Evolutionary conservation across 768 basidiomycete species (phyloP).

Genomic region (Hydnomerulius pinastri): DNA sequence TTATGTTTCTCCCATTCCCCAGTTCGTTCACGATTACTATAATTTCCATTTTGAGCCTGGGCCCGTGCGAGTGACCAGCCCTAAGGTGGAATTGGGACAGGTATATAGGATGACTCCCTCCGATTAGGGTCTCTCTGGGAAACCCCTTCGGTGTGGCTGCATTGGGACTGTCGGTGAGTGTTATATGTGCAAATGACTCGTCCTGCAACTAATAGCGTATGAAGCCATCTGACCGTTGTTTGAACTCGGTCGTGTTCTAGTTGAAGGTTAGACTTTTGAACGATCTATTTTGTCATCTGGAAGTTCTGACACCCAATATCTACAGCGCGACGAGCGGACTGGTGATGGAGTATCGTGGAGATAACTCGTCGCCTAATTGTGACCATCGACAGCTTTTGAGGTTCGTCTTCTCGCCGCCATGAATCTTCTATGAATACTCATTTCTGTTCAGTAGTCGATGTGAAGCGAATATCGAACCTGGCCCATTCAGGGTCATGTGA

Average conservation of each 20-base stretch:
- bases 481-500: conserved; percentile 22
- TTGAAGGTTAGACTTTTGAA: conserved; percentile 4
- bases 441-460: conserved; percentile 19
- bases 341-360: conserved; percentile 15
- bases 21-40: too few relatives aligned
- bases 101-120: conserved; percentile 11
- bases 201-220: not conserved
- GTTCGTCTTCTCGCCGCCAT: not conserved
- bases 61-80: conserved; percentile 31
- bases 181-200: conserved; percentile 3
- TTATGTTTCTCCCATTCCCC: too few relatives aligned
- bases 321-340: conserved; percentile 11
- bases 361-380: conserved; percentile 5
- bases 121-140: conserved; percentile 14
- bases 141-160: conserved; percentile 35
- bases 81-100: conserved; percentile 17
- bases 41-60: too few relatives aligned
- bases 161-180: conserved; percentile 5
- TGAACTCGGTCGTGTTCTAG: conserved; percentile 4
- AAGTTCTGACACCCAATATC: too few relatives aligned
- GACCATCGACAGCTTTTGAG: conserved; percentile 14
- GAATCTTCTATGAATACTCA: conserved; percentile 5
- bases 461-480: conserved; percentile 14
- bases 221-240: conserved; percentile 23
- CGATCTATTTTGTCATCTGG: not conserved